A percentile compares a stretch with the other conserved stretches of the same genome.
These are phyloP conservation scores for Vigna hirtella DNA, from an alignment of 306 rosid species.

Conservation along the genomic window DNA sequence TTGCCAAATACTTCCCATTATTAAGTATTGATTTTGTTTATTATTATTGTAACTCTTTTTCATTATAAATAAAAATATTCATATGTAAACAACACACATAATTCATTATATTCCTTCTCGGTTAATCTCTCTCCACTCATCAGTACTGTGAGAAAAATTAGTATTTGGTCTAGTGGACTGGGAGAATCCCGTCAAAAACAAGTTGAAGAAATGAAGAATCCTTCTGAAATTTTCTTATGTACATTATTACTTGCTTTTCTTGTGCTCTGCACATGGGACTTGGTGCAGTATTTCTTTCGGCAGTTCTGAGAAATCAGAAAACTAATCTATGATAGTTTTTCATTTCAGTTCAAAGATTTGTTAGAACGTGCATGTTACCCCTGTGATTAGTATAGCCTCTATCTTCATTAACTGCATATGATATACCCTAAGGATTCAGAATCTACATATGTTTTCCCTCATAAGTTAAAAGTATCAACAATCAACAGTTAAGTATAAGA, in stretches of 20 bases:
- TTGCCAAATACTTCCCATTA: no score
- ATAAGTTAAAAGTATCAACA: background rate
- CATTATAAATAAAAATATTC: no score
- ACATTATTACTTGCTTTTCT: conserved; percentile 7
- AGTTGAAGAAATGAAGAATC: conserved; percentile 18
- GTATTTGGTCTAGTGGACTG: background rate
- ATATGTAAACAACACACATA: no score
- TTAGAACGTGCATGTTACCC: conserved; percentile 9
- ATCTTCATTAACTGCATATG: conserved; percentile 3
- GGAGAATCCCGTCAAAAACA: background rate
- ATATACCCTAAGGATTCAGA: conserved; percentile 2
- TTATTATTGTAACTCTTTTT: no score
- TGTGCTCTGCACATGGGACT: conserved; percentile 3
- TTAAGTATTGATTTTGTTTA: no score
- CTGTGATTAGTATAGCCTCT: conserved; percentile 25
- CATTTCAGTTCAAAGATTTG: conserved; percentile 33
- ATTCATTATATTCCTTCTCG: no score
- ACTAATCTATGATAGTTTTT: conserved; percentile 1
- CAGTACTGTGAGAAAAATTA: no score
- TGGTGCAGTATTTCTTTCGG: background rate
- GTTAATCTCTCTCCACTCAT: no score
- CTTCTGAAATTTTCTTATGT: conserved; percentile 23
- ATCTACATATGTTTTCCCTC: conserved; percentile 10
- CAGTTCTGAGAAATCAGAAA: conserved; percentile 22
- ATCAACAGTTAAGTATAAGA: conserved; percentile 13